Base-by-base conservation (phyloP, 2,329 filamentous ascomycete genomes). In the Aspergillus sp. region DNA sequence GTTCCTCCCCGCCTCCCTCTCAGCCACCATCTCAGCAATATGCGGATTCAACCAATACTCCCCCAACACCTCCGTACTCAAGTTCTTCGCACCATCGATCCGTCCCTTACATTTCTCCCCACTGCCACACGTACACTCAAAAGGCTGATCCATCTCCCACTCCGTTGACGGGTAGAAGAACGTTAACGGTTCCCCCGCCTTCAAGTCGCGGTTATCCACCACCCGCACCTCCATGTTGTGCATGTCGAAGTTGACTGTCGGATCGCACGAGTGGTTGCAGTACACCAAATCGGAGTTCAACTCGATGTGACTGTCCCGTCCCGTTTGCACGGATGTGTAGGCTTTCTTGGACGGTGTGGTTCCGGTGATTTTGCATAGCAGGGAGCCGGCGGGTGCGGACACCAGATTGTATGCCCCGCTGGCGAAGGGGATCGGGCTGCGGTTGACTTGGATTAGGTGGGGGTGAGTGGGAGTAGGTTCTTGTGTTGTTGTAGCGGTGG, bases 201-300 rank as follows among this genome's bases (percentile, higher is more conserved):
- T 71, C 63, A 82, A 62, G 10, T 75, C 75, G 47, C 73, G 71
- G 52, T 78, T 68, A 45, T 76, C 71, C 8, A 73, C 73, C 1
- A 78, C 76, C 7, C 76, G 74, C 41, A 77, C 72, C 56, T 79
- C 76, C 71, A 76, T 74, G 55, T 70, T 71, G 19, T 66, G 60
- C 72, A 84, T 84, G 66, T 86, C 83, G 65, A 86, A 84, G 55
- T 84, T 78, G 13, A 86, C 63, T 3, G 78, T 79, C 0, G 84
- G 84, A 10, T 69, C 71, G 70, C 82, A 86, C 2, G 80, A 82
- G 72, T 86, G 84, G 73, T 86, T 87, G 74, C 82, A 80, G 72
- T 80, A 86, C 23, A 85, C 79, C 10, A 86, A 74, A 64, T 85
- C 84, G 60, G 78, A 81, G 72, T 85, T 85, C 5, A 85, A 78